Percentiles rank a stretch among this genome's conserved stretches.
Evolutionary conservation across 352 stramenopile species (phyloP).

Genomic region (Phytophthora crassamura): DNA sequence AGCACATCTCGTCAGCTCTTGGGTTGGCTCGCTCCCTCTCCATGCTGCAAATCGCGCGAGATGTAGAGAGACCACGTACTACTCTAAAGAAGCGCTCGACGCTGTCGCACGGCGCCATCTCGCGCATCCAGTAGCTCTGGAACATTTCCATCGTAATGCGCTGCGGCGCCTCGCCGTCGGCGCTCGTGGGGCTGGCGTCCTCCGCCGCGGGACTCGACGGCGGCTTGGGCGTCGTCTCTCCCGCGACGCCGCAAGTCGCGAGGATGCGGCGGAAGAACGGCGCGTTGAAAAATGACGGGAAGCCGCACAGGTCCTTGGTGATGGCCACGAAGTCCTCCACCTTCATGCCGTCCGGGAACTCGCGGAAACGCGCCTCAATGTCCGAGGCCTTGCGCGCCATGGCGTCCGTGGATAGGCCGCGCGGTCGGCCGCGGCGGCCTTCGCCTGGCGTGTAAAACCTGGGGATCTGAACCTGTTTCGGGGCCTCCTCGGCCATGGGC

Average conservation of each 20-base stretch:
- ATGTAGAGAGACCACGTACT: conserved; percentile 63
- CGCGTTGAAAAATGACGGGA: conserved; percentile 99
- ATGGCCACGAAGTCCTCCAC: conserved; percentile 93
- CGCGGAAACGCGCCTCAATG: conserved; percentile 80
- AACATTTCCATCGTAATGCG: conserved; percentile 92
- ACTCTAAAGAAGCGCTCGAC: conserved; percentile 98
- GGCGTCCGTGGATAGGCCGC: conserved; percentile 67
- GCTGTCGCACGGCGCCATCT: conserved; percentile 96
- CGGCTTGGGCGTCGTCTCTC: conserved; percentile 33
- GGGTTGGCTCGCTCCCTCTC: neutral
- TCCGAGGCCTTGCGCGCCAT: conserved; percentile 70
- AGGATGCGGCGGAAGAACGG: conserved; percentile 95
- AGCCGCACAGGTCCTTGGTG: conserved; percentile 97
- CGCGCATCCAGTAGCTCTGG: conserved; percentile 92
- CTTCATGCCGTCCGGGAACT: conserved; percentile 86
- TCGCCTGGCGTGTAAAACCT: conserved; percentile 79
- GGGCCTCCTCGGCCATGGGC: conserved; percentile 39
- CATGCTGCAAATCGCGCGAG: neutral
- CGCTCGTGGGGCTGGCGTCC: conserved; percentile 32
- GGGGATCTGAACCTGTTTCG: conserved; percentile 54
- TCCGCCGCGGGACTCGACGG: conserved; percentile 22
- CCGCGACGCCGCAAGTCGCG: conserved; percentile 21
- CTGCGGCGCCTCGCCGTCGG: conserved; percentile 32
- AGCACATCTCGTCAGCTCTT: conserved; percentile 16
- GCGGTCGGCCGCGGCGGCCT: conserved; percentile 58